Evolutionary conservation across 2,329 filamentous ascomycete species (phyloP).

Genomic region (Cercospora beticola): DNA sequence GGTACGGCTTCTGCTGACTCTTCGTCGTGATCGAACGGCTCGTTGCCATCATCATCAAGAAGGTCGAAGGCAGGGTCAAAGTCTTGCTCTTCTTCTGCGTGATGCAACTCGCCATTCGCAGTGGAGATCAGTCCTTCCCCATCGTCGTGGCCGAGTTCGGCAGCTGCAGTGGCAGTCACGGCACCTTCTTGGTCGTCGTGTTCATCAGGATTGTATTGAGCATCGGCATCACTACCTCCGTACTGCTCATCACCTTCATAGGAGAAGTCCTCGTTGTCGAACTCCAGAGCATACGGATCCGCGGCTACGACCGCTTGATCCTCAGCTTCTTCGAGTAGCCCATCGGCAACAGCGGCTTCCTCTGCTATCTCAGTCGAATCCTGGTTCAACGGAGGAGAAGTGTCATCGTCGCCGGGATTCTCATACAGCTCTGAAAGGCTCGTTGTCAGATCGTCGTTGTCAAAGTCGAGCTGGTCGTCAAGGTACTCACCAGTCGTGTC

Average conservation of each 20-base stretch:
- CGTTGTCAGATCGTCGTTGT: constrained; percentile 31
- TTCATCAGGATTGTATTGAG: constrained; percentile 12
- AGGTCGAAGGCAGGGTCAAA: constrained; percentile 24
- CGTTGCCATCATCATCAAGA: constrained; percentile 23
- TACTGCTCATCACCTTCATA: constrained; percentile 17
- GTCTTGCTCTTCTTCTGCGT: constrained; percentile 23
- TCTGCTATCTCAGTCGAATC: constrained; percentile 10
- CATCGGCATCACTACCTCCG: constrained; percentile 11
- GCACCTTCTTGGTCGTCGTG: constrained; percentile 11
- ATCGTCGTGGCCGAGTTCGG: constrained; percentile 15
- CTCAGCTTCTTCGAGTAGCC: constrained; percentile 1
- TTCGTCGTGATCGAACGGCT: constrained; percentile 22
- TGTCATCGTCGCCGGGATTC: constrained; percentile 25
- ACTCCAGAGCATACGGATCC: constrained; percentile 1
- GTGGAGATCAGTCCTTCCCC: constrained; percentile 1
- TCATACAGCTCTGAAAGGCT: constrained; percentile 24
- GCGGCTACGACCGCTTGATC: not conserved
- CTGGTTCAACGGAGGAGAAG: constrained; percentile 19
- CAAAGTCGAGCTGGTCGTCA: constrained; percentile 29
- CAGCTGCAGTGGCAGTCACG: constrained; percentile 17
- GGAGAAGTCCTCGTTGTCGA: constrained; percentile 20
- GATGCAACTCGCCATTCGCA: not conserved
- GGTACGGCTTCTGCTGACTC: constrained; percentile 5
- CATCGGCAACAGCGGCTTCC: constrained; percentile 7
- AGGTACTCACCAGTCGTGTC: constrained; percentile 33